phyloP scores from a whole-genome alignment of 495 filamentous ascomycete species.

The Bryoglossum gracile region DNA sequence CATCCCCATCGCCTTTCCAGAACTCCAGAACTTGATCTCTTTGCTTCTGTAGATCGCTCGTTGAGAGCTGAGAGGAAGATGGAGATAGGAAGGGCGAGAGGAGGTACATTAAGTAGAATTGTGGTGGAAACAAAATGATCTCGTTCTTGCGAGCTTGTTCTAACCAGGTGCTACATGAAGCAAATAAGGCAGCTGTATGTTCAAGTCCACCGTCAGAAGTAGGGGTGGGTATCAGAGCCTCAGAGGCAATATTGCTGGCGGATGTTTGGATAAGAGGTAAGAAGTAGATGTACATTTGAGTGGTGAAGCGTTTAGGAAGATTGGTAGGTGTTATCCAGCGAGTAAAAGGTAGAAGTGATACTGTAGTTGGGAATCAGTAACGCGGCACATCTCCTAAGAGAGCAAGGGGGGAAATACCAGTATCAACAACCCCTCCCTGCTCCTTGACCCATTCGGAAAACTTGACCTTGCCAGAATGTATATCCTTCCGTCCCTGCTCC shows the following conservation, averaged over 20 bases:
- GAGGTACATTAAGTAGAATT: constrained; percentile 68
- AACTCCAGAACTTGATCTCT: constrained; percentile 53
- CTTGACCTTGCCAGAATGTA: constrained; percentile 51
- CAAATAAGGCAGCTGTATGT: constrained; percentile 73
- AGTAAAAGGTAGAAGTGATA: constrained; percentile 71
- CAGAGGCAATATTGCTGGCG: constrained; percentile 27
- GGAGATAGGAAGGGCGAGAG: constrained; percentile 53
- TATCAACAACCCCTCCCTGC: constrained; percentile 58
- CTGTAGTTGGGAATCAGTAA: not conserved
- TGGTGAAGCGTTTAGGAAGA: constrained; percentile 70
- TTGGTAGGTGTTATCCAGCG: constrained; percentile 81
- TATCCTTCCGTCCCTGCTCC: constrained; percentile 56
- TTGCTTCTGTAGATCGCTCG: constrained; percentile 43
- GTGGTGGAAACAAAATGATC: constrained; percentile 85
- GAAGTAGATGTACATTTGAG: constrained; percentile 95
- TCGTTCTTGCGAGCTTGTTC: constrained; percentile 49
- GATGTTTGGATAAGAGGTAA: constrained; percentile 56
- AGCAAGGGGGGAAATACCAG: constrained; percentile 36
- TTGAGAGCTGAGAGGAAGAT: constrained; percentile 28
- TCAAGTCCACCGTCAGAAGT: constrained; percentile 82
- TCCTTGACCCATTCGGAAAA: constrained; percentile 62
- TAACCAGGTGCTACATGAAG: constrained; percentile 62
- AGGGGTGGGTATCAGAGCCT: constrained; percentile 47
- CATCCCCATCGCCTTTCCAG: constrained; percentile 33
- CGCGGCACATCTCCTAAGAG: not conserved